A percentile compares a stretch with the other conserved stretches of the same genome.
phyloP scores from a whole-genome alignment of 129 eudicot species.

The Arctium minus region DNA sequence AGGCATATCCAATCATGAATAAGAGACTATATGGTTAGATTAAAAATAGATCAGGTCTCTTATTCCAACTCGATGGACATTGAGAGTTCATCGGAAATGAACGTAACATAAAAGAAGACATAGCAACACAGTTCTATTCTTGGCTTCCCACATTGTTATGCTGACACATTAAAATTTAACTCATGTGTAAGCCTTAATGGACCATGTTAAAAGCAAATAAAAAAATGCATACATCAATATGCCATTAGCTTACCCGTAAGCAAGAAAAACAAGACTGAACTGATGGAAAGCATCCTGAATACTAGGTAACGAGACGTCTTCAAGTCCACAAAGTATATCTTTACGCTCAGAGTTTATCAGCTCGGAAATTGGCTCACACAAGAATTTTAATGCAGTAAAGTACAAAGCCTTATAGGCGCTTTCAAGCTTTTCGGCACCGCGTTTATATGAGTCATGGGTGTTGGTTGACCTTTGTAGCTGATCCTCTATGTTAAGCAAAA shows the following conservation, averaged over 20 bases:
- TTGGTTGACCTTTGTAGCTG: constrained; percentile 34
- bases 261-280: constrained; percentile 36
- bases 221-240: constrained; percentile 7
- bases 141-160: neutral
- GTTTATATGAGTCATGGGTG: constrained; percentile 21
- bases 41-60: neutral
- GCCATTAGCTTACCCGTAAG: constrained; percentile 42
- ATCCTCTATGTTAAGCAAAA: constrained; percentile 39
- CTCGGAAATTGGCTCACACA: constrained; percentile 71
- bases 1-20: neutral
- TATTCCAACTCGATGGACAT: neutral
- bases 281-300: constrained; percentile 50
- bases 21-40: neutral
- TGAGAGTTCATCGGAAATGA: neutral
- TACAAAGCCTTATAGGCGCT: constrained; percentile 31
- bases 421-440: constrained; percentile 4
- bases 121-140: too few relatives aligned
- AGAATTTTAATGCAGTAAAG: constrained; percentile 57
- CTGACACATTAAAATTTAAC: neutral
- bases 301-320: constrained; percentile 26
- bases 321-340: constrained; percentile 45
- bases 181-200: neutral
- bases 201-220: neutral
- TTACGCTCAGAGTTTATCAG: constrained; percentile 48
- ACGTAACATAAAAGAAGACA: too few relatives aligned